Evolutionary conservation across 169 alveolate species (phyloP).

Genomic region (Fabrea salina): DNA sequence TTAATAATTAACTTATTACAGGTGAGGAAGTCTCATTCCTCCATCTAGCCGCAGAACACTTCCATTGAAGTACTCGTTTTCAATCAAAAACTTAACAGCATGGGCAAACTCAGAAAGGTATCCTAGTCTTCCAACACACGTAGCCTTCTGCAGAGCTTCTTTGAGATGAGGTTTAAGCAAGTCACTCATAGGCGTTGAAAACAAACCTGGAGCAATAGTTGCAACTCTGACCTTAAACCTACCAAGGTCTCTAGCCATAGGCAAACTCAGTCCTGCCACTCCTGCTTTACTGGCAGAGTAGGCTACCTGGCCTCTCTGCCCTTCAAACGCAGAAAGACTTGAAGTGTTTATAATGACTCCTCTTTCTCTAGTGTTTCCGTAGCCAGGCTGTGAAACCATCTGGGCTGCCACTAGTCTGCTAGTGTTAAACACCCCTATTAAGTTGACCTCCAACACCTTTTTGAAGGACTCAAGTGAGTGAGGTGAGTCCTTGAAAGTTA

Average conservation of each 20-base stretch:
- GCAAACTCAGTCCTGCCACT: slow-evolving; percentile 57
- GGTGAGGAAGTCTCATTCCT: slow-evolving; percentile 59
- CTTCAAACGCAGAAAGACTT: slow-evolving; percentile 77
- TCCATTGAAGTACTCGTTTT: slow-evolving; percentile 71
- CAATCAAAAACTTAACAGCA: slow-evolving; percentile 47
- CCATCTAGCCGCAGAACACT: slow-evolving; percentile 70
- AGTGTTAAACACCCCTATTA: slow-evolving; percentile 64
- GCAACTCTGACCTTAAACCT: slow-evolving; percentile 70
- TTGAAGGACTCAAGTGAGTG: slow-evolving; percentile 18
- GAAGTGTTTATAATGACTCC: slow-evolving; percentile 77
- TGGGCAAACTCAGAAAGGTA: slow-evolving; percentile 73
- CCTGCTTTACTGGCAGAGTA: slow-evolving; percentile 79
- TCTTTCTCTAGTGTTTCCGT: slow-evolving; percentile 31
- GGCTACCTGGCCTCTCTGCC: slow-evolving; percentile 68
- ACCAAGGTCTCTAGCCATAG: slow-evolving; percentile 84
- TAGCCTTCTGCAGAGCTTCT: slow-evolving; percentile 43
- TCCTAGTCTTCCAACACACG: slow-evolving; percentile 72
- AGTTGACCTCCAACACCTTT: slow-evolving; percentile 60
- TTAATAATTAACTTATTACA: slow-evolving; percentile 38
- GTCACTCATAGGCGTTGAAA: slow-evolving; percentile 67
- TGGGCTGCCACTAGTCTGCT: slow-evolving; percentile 58
- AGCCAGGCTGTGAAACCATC: slow-evolving; percentile 42
- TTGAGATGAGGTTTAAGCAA: slow-evolving; percentile 38
- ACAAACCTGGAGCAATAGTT: slow-evolving; percentile 77
- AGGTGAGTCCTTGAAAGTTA: background rate